These are phyloP conservation scores for Umbilicus rupestris DNA, from an alignment of 164 flowering plant species.

Conservation along the genomic window DNA sequence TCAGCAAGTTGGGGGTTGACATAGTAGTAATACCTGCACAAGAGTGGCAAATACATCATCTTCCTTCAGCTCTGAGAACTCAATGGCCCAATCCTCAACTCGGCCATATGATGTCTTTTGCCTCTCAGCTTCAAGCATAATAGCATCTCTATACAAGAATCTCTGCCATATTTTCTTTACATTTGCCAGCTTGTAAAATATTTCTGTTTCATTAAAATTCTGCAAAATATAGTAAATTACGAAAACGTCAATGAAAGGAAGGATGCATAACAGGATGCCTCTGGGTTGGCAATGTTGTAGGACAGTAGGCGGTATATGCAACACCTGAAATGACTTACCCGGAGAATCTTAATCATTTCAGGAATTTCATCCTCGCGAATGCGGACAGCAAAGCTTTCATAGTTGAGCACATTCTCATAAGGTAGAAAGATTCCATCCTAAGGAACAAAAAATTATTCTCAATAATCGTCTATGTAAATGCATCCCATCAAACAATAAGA, in stretches of 20 bases:
- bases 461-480: background rate
- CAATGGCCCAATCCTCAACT: conserved; percentile 63
- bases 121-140: conserved; percentile 83
- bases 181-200: conserved; percentile 61
- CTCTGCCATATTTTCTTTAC: conserved; percentile 86
- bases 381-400: conserved; percentile 87
- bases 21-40: conserved; percentile 64
- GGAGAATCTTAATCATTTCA: conserved; percentile 60
- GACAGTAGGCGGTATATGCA: background rate
- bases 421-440: conserved; percentile 96
- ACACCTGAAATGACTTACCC: conserved; percentile 35
- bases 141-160: conserved; percentile 74
- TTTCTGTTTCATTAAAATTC: conserved; percentile 71
- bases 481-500: background rate
- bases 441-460: background rate
- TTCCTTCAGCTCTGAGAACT: conserved; percentile 42
- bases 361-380: conserved; percentile 86
- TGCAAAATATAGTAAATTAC: conserved; percentile 14
- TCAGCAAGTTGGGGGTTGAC: no score
- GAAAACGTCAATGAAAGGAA: background rate
- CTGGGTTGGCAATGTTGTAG: background rate
- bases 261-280: background rate
- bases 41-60: conserved; percentile 85
- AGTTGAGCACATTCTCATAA: conserved; percentile 84
- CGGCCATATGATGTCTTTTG: conserved; percentile 47